Percentiles rank a stretch among this genome's conserved stretches.
Evolutionary conservation across 2,329 filamentous ascomycete species (phyloP).

Genomic region (Beauveria varroae): DNA sequence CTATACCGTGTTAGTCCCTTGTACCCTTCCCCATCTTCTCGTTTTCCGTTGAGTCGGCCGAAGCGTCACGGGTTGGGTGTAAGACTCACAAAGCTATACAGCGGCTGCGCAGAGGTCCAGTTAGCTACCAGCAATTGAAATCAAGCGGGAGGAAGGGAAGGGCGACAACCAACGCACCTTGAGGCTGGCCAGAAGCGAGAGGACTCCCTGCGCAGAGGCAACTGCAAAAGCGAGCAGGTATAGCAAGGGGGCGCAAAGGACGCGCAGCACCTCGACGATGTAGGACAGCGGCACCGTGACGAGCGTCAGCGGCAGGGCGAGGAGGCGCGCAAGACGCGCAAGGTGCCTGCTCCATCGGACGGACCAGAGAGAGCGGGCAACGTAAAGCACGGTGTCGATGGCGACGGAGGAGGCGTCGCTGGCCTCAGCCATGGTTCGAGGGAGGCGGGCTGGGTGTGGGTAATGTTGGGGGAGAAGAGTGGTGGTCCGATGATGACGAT

Average conservation of each 20-base stretch:
- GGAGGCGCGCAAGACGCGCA: slow-evolving; percentile 16
- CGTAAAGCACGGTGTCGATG: slow-evolving; percentile 19
- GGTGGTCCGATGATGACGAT: not conserved
- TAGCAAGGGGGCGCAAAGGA: slow-evolving; percentile 30
- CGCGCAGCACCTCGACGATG: slow-evolving; percentile 20
- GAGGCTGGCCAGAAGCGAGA: slow-evolving; percentile 24
- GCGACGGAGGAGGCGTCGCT: slow-evolving; percentile 19
- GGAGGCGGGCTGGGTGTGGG: not conserved
- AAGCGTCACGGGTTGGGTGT: not conserved
- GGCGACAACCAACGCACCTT: slow-evolving; percentile 23
- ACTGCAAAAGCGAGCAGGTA: slow-evolving; percentile 25
- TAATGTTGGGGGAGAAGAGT: not conserved
- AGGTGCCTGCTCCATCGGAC: slow-evolving; percentile 22
- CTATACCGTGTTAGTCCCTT: slow-evolving; percentile 18
- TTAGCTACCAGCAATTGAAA: not conserved
- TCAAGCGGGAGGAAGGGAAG: slow-evolving; percentile 2
- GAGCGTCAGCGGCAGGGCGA: slow-evolving; percentile 25
- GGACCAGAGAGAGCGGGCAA: slow-evolving; percentile 10
- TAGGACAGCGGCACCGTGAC: slow-evolving; percentile 23
- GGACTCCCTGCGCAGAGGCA: slow-evolving; percentile 17
- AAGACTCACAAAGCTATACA: slow-evolving; percentile 12
- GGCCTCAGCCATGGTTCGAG: slow-evolving; percentile 8
- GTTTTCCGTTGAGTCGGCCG: not conserved
- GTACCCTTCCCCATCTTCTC: not conserved
- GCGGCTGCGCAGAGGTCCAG: not conserved